phyloP scores from a whole-genome alignment of 495 filamentous ascomycete species.

The Polyplosphaeria fusca region DNA sequence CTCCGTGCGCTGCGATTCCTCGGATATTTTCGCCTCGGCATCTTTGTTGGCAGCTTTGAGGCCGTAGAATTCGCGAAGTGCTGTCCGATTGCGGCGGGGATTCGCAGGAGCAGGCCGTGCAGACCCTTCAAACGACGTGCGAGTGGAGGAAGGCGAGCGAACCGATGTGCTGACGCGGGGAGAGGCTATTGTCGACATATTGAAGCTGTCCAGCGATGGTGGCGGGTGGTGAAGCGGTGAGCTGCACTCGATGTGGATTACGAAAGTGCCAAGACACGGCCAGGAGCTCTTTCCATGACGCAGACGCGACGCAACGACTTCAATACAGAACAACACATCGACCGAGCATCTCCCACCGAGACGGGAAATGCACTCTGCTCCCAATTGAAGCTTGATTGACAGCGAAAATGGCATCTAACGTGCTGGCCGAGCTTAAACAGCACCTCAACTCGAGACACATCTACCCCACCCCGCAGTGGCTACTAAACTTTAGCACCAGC shows the following conservation, averaged over 20 bases:
- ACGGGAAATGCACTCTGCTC: too few relatives aligned
- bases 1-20: constrained; percentile 23
- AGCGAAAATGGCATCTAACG: constrained; percentile 19
- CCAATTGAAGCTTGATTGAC: too few relatives aligned
- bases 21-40: constrained; percentile 23
- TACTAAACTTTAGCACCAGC: constrained; percentile 41
- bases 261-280: too few relatives aligned
- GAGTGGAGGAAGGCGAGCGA: constrained; percentile 67
- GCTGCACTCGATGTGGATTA: too few relatives aligned
- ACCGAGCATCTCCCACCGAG: too few relatives aligned
- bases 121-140: constrained; percentile 66
- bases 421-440: constrained; percentile 29
- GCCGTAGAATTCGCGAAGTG: constrained; percentile 92
- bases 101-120: constrained; percentile 43
- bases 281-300: too few relatives aligned
- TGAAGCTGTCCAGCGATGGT: too few relatives aligned
- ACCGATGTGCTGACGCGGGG: constrained; percentile 60
- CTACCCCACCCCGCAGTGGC: constrained; percentile 38
- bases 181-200: constrained; percentile 62
- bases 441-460: constrained; percentile 39
- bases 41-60: constrained; percentile 54
- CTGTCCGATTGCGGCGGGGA: constrained; percentile 67
- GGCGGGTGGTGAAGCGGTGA: too few relatives aligned
- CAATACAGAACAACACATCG: too few relatives aligned
- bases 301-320: too few relatives aligned